phyloP scores from a whole-genome alignment of 31 red algal species.

The Endocladia muricata region DNA sequence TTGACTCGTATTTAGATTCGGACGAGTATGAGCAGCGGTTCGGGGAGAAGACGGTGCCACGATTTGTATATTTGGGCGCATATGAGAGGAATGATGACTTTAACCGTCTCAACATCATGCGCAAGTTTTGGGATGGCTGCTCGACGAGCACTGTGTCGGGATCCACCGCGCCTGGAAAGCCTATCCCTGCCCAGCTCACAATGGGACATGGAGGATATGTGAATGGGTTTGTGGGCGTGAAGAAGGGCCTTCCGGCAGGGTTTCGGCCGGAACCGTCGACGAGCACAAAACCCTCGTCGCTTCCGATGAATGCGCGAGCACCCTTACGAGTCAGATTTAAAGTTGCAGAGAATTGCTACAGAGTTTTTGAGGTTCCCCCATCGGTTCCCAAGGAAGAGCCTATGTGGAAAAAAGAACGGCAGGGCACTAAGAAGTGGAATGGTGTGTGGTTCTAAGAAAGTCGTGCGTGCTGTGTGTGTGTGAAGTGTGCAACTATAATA shows the following conservation, averaged over 20 bases:
- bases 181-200: constrained; percentile 32
- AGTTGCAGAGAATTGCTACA: constrained; percentile 55
- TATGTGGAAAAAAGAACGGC: constrained; percentile 53
- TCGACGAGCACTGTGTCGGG: constrained; percentile 44
- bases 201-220: constrained; percentile 55
- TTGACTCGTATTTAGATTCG: constrained; percentile 36
- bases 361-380: constrained; percentile 35
- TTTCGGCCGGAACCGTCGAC: constrained; percentile 14
- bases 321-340: constrained; percentile 29
- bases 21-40: constrained; percentile 38
- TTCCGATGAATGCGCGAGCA: constrained; percentile 41
- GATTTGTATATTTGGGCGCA: constrained; percentile 34
- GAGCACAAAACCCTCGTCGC: neutral
- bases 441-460: constrained; percentile 35
- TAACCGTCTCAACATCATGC: constrained; percentile 45
- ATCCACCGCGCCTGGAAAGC: constrained; percentile 38
- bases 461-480: too few relatives aligned
- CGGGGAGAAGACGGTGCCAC: constrained; percentile 20
- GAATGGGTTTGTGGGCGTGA: constrained; percentile 27
- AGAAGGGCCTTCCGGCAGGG: constrained; percentile 33
- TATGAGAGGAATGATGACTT: constrained; percentile 43
- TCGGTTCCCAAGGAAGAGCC: constrained; percentile 6
- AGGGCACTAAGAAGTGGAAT: constrained; percentile 32
- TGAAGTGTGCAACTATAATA: too few relatives aligned
- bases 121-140: constrained; percentile 57